A percentile compares a stretch with the other conserved stretches of the same genome.
Evolutionary conservation across 257 asterid species (phyloP).

Genomic region (Fraxinus pennsylvanica): DNA sequence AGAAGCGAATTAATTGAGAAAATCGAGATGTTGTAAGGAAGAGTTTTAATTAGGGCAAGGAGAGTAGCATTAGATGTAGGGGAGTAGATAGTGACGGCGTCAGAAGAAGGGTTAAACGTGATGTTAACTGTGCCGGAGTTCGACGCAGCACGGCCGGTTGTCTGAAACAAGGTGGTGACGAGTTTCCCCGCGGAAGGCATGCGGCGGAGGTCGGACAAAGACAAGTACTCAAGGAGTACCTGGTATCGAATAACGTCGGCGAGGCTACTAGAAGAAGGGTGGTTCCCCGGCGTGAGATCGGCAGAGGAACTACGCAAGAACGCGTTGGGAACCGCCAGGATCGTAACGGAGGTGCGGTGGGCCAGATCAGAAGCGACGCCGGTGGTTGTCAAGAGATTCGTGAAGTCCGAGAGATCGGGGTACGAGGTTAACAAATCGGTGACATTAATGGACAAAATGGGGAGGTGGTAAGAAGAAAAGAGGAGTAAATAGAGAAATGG

Average conservation of each 20-base stretch:
- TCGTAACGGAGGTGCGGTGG: conserved; percentile 55
- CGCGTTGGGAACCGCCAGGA: conserved; percentile 73
- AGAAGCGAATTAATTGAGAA: conserved; percentile 52
- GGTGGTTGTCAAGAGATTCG: conserved; percentile 63
- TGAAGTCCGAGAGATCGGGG: conserved; percentile 65
- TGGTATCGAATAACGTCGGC: conserved; percentile 85
- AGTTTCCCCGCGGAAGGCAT: conserved; percentile 58
- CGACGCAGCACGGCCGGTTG: conserved; percentile 71
- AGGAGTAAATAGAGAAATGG: conserved; percentile 53
- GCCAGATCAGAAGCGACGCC: conserved; percentile 68
- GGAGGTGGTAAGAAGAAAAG: conserved; percentile 27
- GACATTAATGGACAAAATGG: conserved; percentile 52
- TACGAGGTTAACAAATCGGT: conserved; percentile 52
- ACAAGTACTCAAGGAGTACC: conserved; percentile 67
- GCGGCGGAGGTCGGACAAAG: conserved; percentile 59
- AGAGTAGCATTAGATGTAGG: conserved; percentile 74
- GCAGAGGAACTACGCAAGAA: conserved; percentile 45
- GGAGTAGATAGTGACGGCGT: conserved; percentile 49
- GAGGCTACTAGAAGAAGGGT: conserved; percentile 45
- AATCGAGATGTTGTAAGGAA: conserved; percentile 63
- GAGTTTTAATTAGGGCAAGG: conserved; percentile 44
- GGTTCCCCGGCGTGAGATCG: conserved; percentile 15
- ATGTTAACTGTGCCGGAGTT: conserved; percentile 68
- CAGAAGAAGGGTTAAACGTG: conserved; percentile 45
- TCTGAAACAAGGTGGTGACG: conserved; percentile 68